A percentile compares a stretch with the other conserved stretches of the same genome.
These are phyloP conservation scores for Triticum timopheevii DNA, from an alignment of 176 grass and related monocot genomes.

Conservation along the genomic window DNA sequence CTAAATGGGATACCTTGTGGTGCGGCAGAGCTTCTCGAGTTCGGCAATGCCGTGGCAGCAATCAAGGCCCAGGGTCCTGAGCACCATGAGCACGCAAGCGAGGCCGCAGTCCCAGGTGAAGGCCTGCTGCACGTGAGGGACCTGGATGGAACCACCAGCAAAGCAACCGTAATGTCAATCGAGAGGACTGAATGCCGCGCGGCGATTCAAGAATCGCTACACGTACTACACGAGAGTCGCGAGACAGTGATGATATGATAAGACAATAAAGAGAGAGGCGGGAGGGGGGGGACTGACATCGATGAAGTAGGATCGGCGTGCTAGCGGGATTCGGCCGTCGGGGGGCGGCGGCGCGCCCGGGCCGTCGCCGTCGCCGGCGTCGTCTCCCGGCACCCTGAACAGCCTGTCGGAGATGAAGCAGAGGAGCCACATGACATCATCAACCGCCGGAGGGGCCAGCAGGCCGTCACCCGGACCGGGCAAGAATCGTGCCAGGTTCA, in stretches of 20 bases:
- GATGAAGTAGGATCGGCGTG: conserved; percentile 55
- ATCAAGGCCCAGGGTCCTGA: conserved; percentile 68
- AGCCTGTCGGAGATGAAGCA: conserved; percentile 82
- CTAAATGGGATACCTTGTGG: conserved; percentile 58
- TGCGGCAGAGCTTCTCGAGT: conserved; percentile 82
- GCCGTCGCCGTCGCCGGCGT: neutral
- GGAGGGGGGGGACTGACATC: conserved; percentile 47
- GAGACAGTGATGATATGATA: neutral
- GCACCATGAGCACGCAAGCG: conserved; percentile 95
- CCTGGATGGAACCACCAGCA: conserved; percentile 47
- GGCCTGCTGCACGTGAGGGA: conserved; percentile 87
- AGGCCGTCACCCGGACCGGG: neutral
- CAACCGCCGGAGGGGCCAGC: neutral
- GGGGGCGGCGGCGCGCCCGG: neutral
- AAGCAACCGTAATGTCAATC: conserved; percentile 11
- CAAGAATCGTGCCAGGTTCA: neutral
- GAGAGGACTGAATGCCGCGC: neutral
- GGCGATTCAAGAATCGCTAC: neutral
- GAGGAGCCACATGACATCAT: conserved; percentile 80
- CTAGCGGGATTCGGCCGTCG: conserved; percentile 24
- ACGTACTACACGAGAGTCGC: neutral
- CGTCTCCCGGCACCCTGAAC: conserved; percentile 63
- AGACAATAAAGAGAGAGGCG: neutral
- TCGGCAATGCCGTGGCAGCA: conserved; percentile 62
- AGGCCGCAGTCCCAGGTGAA: conserved; percentile 98